Evolutionary conservation across 2,329 filamentous ascomycete genomes (phyloP).

Genomic region (Bretziella fagacearum): DNA sequence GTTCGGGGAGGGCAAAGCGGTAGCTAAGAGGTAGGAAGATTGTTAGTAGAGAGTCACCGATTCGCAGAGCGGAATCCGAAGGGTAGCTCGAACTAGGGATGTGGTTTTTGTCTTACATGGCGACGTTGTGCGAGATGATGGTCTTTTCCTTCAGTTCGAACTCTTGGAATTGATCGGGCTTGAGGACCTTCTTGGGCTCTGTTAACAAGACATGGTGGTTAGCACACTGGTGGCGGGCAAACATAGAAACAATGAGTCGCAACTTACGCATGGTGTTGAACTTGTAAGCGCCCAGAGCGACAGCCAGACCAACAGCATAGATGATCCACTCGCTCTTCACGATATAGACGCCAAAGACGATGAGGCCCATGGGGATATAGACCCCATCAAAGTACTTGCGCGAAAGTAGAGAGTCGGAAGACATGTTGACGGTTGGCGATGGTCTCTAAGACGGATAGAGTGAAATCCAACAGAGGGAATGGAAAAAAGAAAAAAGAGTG

Average conservation of each 20-base stretch:
- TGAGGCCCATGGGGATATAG: constrained; percentile 64
- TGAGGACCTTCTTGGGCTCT: constrained; percentile 70
- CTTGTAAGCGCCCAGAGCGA: constrained; percentile 53
- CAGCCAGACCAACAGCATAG: constrained; percentile 50
- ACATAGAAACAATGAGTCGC: neutral
- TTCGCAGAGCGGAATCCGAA: constrained; percentile 29
- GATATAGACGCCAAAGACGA: constrained; percentile 60
- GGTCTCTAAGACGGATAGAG: neutral
- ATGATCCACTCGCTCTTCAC: constrained; percentile 63
- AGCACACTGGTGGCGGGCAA: neutral
- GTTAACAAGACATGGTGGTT: constrained; percentile 13
- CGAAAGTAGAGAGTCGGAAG: constrained; percentile 30
- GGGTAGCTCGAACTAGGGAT: constrained; percentile 45
- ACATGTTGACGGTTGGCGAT: constrained; percentile 17
- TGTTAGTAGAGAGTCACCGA: neutral
- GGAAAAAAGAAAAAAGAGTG: constrained; percentile 6
- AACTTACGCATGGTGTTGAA: constrained; percentile 53
- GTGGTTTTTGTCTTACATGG: constrained; percentile 46
- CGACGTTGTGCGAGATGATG: constrained; percentile 91
- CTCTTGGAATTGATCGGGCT: constrained; percentile 74
- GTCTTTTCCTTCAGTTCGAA: constrained; percentile 93
- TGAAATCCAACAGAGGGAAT: neutral
- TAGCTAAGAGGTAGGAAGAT: constrained; percentile 39
- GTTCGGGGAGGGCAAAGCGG: constrained; percentile 70
- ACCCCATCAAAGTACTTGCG: constrained; percentile 59